Evolutionary conservation across 1,139 yeast species (phyloP).

Genomic region (Protomyces lactucae-debilis): DNA sequence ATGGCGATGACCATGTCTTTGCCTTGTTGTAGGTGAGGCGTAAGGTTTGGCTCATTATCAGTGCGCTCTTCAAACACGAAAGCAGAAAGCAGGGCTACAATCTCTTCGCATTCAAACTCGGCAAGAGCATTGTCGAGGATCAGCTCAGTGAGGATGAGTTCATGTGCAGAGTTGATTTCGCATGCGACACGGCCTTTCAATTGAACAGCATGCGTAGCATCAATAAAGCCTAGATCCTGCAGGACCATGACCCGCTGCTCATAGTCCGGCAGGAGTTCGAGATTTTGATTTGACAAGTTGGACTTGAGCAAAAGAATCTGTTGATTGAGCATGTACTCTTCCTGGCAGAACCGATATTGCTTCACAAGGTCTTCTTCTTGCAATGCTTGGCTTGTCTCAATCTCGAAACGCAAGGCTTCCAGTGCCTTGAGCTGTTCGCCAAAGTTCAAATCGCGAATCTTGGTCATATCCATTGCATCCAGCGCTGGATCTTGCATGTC

Average conservation of each 20-base stretch:
- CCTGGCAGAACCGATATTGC: conserved; percentile 15
- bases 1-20: conserved; percentile 64
- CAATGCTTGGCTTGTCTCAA: background rate
- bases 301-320: conserved; percentile 44
- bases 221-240: conserved; percentile 70
- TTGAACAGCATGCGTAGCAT: conserved; percentile 65
- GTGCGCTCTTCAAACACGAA: conserved; percentile 89
- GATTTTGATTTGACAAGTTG: conserved; percentile 75
- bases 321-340: conserved; percentile 13
- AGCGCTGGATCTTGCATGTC: conserved; percentile 1
- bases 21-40: conserved; percentile 80
- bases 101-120: conserved; percentile 91
- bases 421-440: conserved; percentile 7
- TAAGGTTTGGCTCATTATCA: conserved; percentile 54
- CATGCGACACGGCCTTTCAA: conserved; percentile 84
- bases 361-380: conserved; percentile 4
- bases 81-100: conserved; percentile 83
- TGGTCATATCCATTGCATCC: conserved; percentile 21
- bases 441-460: conserved; percentile 13
- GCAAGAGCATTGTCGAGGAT: conserved; percentile 87
- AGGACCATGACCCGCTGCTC: conserved; percentile 80
- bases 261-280: conserved; percentile 87
- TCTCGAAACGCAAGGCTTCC: background rate
- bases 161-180: conserved; percentile 88
- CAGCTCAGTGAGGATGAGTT: conserved; percentile 79